Evolutionary conservation across 2,329 filamentous ascomycete genomes (phyloP).

Genomic region (Sordariomycetes sp.): DNA sequence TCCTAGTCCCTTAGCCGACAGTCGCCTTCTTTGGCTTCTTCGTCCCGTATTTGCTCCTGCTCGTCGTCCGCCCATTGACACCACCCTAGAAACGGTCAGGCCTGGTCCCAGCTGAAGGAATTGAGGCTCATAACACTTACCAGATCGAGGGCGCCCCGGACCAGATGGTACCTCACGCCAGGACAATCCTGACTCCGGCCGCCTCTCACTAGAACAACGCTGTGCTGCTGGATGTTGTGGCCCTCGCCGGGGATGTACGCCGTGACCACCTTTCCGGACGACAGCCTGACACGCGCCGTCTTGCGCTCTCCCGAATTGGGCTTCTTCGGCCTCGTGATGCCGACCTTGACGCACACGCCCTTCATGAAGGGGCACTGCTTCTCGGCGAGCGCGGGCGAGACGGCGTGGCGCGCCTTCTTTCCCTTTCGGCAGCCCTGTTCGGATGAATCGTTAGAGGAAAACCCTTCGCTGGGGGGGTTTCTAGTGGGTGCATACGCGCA

Average conservation of each 20-base stretch:
- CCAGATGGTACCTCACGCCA: conserved; percentile 91
- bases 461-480: neutral
- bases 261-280: conserved; percentile 76
- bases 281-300: conserved; percentile 82
- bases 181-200: conserved; percentile 94
- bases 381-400: conserved; percentile 71
- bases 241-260: conserved; percentile 96
- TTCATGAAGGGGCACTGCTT: conserved; percentile 72
- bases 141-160: conserved; percentile 85
- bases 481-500: conserved; percentile 30
- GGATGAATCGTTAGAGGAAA: conserved; percentile 6
- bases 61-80: conserved; percentile 73
- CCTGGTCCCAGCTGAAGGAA: neutral
- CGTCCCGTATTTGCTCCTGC: conserved; percentile 92
- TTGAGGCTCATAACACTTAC: conserved; percentile 41
- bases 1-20: conserved; percentile 26
- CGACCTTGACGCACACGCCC: conserved; percentile 91
- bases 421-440: conserved; percentile 62
- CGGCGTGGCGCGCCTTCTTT: conserved; percentile 73
- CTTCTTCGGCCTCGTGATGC: conserved; percentile 93
- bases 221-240: conserved; percentile 98
- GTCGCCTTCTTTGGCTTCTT: conserved; percentile 91
- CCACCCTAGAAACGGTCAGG: conserved; percentile 53
- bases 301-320: conserved; percentile 97
- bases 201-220: conserved; percentile 89